Base-by-base conservation (phyloP, 228 moss, liverwort and hornwort genomes). In the Sphagnum magellanicum region DNA sequence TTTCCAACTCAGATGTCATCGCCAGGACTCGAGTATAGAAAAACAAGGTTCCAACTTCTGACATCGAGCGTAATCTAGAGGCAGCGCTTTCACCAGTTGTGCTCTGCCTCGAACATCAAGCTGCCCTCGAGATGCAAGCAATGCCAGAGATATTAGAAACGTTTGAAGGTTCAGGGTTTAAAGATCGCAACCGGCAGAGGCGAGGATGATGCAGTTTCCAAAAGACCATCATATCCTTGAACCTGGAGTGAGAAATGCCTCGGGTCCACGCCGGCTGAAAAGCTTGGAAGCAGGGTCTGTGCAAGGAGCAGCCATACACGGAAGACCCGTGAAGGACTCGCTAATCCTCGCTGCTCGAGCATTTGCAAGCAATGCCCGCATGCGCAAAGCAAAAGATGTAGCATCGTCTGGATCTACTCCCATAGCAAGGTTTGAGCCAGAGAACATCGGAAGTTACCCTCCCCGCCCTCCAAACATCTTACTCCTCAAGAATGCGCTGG, bases 381-480 rank as follows among this genome's bases (percentile, higher is more conserved):
- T 52, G 60, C 0, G 50, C 10, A 4, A 49, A 0, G 6, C 55
- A 63, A 47, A 79, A 57, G 49, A 62, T 65, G 0, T 60, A 9
- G 70, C 66, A 4, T 15, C 16, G 16, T 53, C 10, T 6, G 51
- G 9, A 0, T 10, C 79, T 0, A 5, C 12, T 70, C 60, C 11
- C 12, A 55, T 55, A 12, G 55, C 8, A 12, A 71, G 66, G 51
- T 94, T 89, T 69, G 75, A 88, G 11, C 51, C 91, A 0, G 75
- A 79, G 4, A 60, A 71, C 0, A 79, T 75, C 16, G 94, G 94
- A 0, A 87, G 72, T 61, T 91, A 85, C 49, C 93, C 93, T 0
- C 87, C 78, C 0, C 71, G 83, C 0, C 65, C 74, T 1, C 79
- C 73, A 0, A 75, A 72, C 57, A 82, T 82, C 75, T 66, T 89